Base-by-base conservation (phyloP, 495 filamentous ascomycete species). In the Chaetomium fimeti region DNA sequence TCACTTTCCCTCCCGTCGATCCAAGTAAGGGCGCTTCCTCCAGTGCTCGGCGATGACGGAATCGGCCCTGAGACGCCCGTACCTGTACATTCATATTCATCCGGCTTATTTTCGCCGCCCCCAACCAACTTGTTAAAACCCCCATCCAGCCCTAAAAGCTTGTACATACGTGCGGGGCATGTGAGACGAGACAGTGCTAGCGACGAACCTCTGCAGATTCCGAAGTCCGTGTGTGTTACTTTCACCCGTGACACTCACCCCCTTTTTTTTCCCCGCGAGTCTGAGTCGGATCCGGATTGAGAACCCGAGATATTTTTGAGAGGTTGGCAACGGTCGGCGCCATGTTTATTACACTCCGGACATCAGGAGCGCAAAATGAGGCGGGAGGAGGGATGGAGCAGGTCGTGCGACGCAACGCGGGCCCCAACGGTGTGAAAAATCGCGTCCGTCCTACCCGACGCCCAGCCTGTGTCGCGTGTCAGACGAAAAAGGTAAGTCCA, bases 381-480 rank as follows among this genome's bases (percentile, higher is more conserved):
- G 45, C 43, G 2, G 58, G 58, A 18, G 58, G 58, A 20, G 32
- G 32, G 5, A 61, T 61, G 58, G 58, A 61, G 58, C 58, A 61
- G 29, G 58, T 61, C 27, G 58, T 40, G 45, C 43, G 45, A 29
- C 42, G 58, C n/a, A 48, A 38, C 47, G 58, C 58, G 29, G 43
- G 45, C 15, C 58, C 58, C 27, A n/a, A 28, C 4, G 45, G 25
- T 11, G 38, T 24, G 24, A 65, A 56, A 20, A 13, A 43, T 42
- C 55, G 56, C 13, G 22, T 18, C 18, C 63, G 57, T 12, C 20
- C 25, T 2, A 20, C 47, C 38, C 63, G 63, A 7, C 63, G 63
- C 29, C 57, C 63, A n/a, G 57, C 63, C 28, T 65, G 63, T 60
- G 29, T 55, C 48, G 55, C 49, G 0, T 65, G 63, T 36, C 63